Evolutionary conservation across 306 rosid species (phyloP), one percentile per base, ranked within the genome.

Genomic region (Canavalia gladiata): DNA sequence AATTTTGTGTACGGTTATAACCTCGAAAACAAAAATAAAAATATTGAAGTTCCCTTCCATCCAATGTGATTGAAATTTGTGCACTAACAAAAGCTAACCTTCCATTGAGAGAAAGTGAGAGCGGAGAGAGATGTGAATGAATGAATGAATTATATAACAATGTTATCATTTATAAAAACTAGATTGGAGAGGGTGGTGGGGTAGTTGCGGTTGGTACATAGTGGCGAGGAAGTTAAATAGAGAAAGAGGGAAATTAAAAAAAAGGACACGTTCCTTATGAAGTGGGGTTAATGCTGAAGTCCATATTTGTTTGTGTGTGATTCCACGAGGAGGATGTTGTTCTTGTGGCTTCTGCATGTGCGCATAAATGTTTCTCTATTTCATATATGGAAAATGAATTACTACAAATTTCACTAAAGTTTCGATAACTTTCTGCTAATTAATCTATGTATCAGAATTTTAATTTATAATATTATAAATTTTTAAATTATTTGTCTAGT

Each of bases 281-380:
- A 65, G 41, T 1, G 71, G 71, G 71, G 71, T 65, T 39, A 65
- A 39, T 65, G 71, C 71, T 3, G 41, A 33, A 65, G 71, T 65
- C 41, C 2, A 37, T 4, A 2, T 37, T 2, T 37, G 41, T 37
- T 49, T n/a, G 71, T 39, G 71, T 51, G 71, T 65, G 71, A 65
- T 2, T 0, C 33, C 71, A 65, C 51, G 71, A 65, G 71, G 50
- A 65, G 12, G 51, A 41, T 18, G 50, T 65, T 65, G 70, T 65
- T 6, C 31, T 65, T 65, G 5, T 39, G 25, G 25, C 25, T 18
- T 18, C 25, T 18, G 49, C 50, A 65, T n/a, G 71, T 65, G 7
- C 6, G 50, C 6, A 41, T 65, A 65, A 65, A 65, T 65, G 71
- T 65, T 59, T 59, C 7, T 59, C 42, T 18, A 59, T 33, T 31